Percentiles rank a stretch among this genome's conserved stretches.
Conservation (phyloP, 2,329 filamentous ascomycete genomes). For the Aaosphaeria arxii region DNA sequence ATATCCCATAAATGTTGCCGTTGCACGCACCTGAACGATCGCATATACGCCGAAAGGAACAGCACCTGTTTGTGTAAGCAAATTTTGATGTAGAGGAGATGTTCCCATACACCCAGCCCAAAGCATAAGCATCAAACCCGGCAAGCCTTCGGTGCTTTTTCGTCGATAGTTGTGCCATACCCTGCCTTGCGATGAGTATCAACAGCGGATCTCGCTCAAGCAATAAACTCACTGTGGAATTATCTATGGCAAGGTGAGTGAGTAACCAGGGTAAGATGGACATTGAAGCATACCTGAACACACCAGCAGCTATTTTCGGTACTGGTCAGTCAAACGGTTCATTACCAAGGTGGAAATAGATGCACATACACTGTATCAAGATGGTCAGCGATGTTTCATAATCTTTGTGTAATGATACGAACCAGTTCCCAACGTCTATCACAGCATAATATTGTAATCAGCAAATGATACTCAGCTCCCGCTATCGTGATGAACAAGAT, state of each 20-base stretch:
- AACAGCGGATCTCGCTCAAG: conserved; percentile 14
- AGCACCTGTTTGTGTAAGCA: conserved; percentile 18
- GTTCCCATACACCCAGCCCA: conserved; percentile 55
- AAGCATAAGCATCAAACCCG: conserved; percentile 59
- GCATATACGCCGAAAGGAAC: conserved; percentile 54
- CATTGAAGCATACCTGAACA: conserved; percentile 31
- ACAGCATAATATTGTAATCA: background rate
- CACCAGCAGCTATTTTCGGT: conserved; percentile 39
- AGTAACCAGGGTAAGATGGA: conserved; percentile 3
- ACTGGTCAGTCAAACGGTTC: conserved; percentile 10
- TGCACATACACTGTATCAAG: conserved; percentile 12
- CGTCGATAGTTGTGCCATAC: conserved; percentile 63
- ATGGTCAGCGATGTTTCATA: conserved; percentile 2
- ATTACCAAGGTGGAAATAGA: background rate
- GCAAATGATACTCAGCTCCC: too few relatives aligned
- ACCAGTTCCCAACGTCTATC: conserved; percentile 40
- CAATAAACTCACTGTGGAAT: conserved; percentile 37
- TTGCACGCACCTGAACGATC: conserved; percentile 44
- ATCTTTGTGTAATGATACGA: conserved; percentile 3
- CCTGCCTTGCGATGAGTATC: conserved; percentile 15
- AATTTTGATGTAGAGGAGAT: background rate
- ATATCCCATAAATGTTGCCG: background rate
- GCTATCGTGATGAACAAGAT: background rate
- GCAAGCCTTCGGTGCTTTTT: conserved; percentile 61
- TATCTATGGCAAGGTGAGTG: conserved; percentile 13